Conservation (phyloP, 495 filamentous ascomycete genomes). For the Tetracladium marchalianum region DNA sequence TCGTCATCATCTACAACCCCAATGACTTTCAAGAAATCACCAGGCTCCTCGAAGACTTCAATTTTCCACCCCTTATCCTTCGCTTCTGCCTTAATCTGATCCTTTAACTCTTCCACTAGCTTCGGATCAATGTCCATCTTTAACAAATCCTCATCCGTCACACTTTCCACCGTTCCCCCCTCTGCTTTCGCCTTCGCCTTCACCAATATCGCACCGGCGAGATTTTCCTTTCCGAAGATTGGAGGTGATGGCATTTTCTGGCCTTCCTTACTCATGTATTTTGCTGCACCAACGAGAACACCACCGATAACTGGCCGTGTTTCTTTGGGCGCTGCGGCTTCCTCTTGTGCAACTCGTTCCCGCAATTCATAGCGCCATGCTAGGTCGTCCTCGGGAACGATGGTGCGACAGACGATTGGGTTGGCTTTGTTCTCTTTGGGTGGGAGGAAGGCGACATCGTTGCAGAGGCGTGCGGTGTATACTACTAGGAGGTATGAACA, state of each 20-base stretch:
- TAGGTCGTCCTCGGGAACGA: slow-evolving; percentile 27
- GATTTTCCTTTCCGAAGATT: slow-evolving; percentile 25
- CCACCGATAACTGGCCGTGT: slow-evolving; percentile 32
- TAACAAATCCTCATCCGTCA: slow-evolving; percentile 50
- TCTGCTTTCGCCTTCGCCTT: slow-evolving; percentile 35
- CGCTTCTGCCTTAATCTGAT: slow-evolving; percentile 41
- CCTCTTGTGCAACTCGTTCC: slow-evolving; percentile 23
- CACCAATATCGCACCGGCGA: slow-evolving; percentile 24
- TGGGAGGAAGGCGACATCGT: slow-evolving; percentile 84
- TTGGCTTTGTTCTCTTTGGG: slow-evolving; percentile 73
- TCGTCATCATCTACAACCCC: slow-evolving; percentile 28
- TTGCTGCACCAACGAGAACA: slow-evolving; percentile 44
- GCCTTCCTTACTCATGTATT: slow-evolving; percentile 34
- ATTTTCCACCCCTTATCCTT: slow-evolving; percentile 47
- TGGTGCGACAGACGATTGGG: slow-evolving; percentile 59
- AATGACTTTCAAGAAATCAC: slow-evolving; percentile 28
- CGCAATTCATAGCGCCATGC: slow-evolving; percentile 21
- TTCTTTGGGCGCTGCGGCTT: slow-evolving; percentile 18
- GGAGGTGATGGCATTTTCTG: slow-evolving; percentile 27
- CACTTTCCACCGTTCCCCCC: slow-evolving; percentile 38
- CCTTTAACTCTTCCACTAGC: slow-evolving; percentile 52
- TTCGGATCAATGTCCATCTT: slow-evolving; percentile 61
- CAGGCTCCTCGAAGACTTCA: slow-evolving; percentile 35
- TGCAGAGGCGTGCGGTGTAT: slow-evolving; percentile 85
- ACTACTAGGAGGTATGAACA: slow-evolving; percentile 94